Evolutionary conservation across 176 grass and related monocot genomes (phyloP).

Genomic region (Phoenix dactylifera): DNA sequence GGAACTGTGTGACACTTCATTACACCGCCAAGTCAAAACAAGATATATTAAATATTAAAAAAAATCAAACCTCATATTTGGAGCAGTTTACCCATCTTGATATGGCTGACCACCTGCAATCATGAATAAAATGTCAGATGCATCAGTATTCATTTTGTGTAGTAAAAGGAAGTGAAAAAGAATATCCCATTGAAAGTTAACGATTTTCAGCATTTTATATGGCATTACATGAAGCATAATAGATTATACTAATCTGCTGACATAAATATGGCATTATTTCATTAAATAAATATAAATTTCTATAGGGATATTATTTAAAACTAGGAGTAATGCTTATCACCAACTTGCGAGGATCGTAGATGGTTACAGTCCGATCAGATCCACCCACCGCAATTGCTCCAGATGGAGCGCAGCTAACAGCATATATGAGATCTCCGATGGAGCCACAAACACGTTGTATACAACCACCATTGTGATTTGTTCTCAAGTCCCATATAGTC

Average conservation of each 20-base stretch:
- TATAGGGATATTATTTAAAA: too few relatives aligned
- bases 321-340: background rate
- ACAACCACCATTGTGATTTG: conserved; percentile 81
- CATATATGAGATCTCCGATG: conserved; percentile 54
- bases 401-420: conserved; percentile 50
- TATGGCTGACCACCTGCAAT: conserved; percentile 67
- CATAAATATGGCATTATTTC: too few relatives aligned
- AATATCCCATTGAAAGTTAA: conserved; percentile 3
- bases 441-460: conserved; percentile 54
- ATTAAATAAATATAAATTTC: too few relatives aligned
- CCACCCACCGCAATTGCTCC: conserved; percentile 61
- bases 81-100: conserved; percentile 91
- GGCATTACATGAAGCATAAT: too few relatives aligned
- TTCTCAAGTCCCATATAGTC: conserved; percentile 86
- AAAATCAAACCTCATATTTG: conserved; percentile 76
- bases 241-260: too few relatives aligned
- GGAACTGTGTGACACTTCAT: too few relatives aligned
- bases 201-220: too few relatives aligned
- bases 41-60: conserved; percentile 8
- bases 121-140: conserved; percentile 10
- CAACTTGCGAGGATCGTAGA: conserved; percentile 83
- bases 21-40: too few relatives aligned
- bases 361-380: conserved; percentile 64
- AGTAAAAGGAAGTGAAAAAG: background rate
- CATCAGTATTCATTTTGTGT: too few relatives aligned